A percentile compares a stretch with the other conserved stretches of the same genome.
Conservation (phyloP, 78 protist species). For the Trichosphaerium sp. region DNA sequence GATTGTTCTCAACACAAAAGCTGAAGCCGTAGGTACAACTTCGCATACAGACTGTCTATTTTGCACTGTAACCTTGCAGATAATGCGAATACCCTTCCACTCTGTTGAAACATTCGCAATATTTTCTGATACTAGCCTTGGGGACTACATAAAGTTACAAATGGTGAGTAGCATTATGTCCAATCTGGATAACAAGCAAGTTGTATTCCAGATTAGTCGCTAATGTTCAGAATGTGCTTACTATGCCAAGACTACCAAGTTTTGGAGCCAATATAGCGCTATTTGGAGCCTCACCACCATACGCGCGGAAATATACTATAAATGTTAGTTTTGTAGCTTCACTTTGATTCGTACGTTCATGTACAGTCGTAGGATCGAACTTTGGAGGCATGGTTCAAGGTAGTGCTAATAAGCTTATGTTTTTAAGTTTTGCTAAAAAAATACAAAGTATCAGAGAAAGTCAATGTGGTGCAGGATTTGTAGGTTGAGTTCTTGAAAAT, state of each 20-base stretch:
- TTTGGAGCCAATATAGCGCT: conserved; percentile 94
- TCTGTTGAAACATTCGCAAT: conserved; percentile 89
- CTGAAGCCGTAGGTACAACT: conserved; percentile 91
- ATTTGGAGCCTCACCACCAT: conserved; percentile 93
- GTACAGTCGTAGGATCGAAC: conserved; percentile 55
- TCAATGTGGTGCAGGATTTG: no score
- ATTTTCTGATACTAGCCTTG: conserved; percentile 96
- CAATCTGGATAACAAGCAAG: not conserved
- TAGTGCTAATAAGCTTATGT: no score
- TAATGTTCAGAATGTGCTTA: no score
- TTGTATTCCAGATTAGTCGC: no score
- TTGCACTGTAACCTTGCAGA: conserved; percentile 79
- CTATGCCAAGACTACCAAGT: conserved; percentile 96
- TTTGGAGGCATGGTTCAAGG: conserved; percentile 77
- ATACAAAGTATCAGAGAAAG: no score
- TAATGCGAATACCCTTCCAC: conserved; percentile 93
- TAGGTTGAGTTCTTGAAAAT: no score
- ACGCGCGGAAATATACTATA: conserved; percentile 80
- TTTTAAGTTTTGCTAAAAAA: no score
- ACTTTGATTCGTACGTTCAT: not conserved
- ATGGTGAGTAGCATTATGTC: not conserved
- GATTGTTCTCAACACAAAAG: conserved; percentile 88
- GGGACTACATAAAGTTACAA: conserved; percentile 60
- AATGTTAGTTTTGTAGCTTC: not conserved
- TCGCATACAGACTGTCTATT: conserved; percentile 90